Evolutionary conservation across 345 rosid species (phyloP), one percentile per base, ranked within the genome.

Genomic region (Raphanus sativus): DNA sequence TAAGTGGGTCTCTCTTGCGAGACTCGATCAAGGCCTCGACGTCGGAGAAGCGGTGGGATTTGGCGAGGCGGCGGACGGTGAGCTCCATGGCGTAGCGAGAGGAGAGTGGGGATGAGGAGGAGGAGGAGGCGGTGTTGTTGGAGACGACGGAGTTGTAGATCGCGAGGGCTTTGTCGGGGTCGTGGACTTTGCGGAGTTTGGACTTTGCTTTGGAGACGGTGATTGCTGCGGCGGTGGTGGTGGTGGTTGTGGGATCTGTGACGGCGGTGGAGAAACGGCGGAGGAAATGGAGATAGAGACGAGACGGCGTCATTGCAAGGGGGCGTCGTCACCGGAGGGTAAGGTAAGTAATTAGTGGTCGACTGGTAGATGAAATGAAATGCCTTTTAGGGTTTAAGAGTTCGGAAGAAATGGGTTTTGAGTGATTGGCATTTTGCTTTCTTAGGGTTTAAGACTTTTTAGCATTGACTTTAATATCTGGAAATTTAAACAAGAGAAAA

Each of bases 41-140:
- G 79, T 89, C 97, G 32, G 83, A 52, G 78, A 88, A 89, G 72
- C 97, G 94, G 24, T 78, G 82, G 55, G 89, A 87, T 77, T 87
- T 90, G 52, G 90, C 92, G 38, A 90, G 90, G 60, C 94, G 91
- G 21, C 87, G 92, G 40, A 92, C 88, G 26, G 91, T 85, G 74
- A 89, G 81, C 13, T 84, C 94, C 79, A 86, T 91, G 25, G 88
- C 90, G 83, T 87, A 89, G 69, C 91, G 94, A 26, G 97, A 86
- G 67, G 90, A 77, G 70, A 71, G 61, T 0, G 87, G 86, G 70
- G 89, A 87, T 17, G 88, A 63, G 55, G 30, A 28, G 0, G 30
- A 28, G 30, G 30, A 28, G 3, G 30, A 1, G 70, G 89, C 61
- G 55, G 74, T 12, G 67, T 70, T 68, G 9, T 70, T 76, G 82